These are phyloP conservation scores for Gossypium trilobum DNA, from an alignment of 441 rosid genomes.

Conservation along the genomic window DNA sequence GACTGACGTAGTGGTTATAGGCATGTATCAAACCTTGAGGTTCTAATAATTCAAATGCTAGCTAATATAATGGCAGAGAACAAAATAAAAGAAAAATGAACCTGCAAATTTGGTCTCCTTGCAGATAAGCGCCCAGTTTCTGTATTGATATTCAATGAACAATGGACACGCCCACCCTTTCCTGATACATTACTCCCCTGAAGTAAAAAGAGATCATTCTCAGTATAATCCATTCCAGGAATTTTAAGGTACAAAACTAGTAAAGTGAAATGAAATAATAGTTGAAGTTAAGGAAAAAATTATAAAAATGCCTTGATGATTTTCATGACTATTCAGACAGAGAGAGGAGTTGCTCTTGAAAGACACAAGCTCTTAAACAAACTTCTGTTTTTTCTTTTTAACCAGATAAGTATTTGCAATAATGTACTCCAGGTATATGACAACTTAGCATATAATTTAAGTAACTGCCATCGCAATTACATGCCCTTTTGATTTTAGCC, in stretches of 20 bases:
- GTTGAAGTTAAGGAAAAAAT: not conserved
- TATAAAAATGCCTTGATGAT: not conserved
- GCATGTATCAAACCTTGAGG: not conserved
- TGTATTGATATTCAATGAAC: slow-evolving; percentile 91
- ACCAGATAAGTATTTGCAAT: not conserved
- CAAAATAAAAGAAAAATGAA: slow-evolving; percentile 19
- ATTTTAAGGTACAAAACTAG: not conserved
- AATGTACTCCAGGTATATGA: not conserved
- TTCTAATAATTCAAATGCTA: not conserved
- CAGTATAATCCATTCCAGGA: slow-evolving; percentile 1
- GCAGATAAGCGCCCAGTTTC: slow-evolving; percentile 97
- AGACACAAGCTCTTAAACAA: not conserved
- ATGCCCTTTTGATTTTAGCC: not conserved
- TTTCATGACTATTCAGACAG: not conserved
- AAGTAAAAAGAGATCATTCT: slow-evolving; percentile 11
- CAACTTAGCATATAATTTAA: not conserved
- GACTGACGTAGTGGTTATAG: not conserved
- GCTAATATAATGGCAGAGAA: slow-evolving; percentile 4
- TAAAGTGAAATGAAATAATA: not conserved
- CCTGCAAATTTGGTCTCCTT: slow-evolving; percentile 94
- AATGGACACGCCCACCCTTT: slow-evolving; percentile 76
- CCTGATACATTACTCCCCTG: slow-evolving; percentile 80
- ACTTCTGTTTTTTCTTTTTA: not conserved
- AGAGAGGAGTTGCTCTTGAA: not conserved
- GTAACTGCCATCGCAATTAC: not conserved